Evolutionary conservation across 1,139 yeast genomes (phyloP), one percentile per base, ranked within the genome.

Genomic region (Saccharomyces hybrid): DNA sequence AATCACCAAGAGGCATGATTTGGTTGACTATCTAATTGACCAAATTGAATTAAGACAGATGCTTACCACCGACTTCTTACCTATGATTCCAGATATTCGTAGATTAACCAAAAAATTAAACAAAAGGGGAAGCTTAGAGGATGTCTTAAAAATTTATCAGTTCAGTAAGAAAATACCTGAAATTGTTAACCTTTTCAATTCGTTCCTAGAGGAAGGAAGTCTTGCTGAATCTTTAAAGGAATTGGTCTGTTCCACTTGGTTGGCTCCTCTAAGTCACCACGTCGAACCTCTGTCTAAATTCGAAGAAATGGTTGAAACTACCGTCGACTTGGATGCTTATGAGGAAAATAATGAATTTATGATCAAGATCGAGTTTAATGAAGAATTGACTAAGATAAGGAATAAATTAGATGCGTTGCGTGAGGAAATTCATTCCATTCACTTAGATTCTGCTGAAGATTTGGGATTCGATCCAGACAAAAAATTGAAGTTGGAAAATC

Each of bases 321-420:
- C 98, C 0, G 85, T 95, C 25, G 99, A 93, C 67, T 75, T 93
- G 49, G 82, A 84, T 29, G 91, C 96, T 1, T 77, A 90, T 55
- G 90, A 86, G 52, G 60, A 60, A 41, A 74, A 78, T 51, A 86
- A 87, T 55, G 93, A 91, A 67, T 89, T 86, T 63, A 83, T 88
- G 62, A 88, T 95, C 54, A 86, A 85, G 61, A 90, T 97, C 1
- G 97, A 89, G 62, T 91, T 91, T 65, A 96, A 91, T 65, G 91
- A 86, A 44, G 78, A 84, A 8, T 75, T 93, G 54, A 77, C 83
- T 50, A 78, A 75, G 19, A 81, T 89, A 54, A 82, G 84, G 63
- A 71, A 73, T 23, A 75, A 81, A 55, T 74, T 90, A 41, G 86
- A 82, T 52, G 69, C 70, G 1, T 74, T 86, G 8, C 80, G 81